Percentiles rank a stretch among this genome's conserved stretches.
Conservation (phyloP, 257 asterid species). For the Solanum bulbocastanum region DNA sequence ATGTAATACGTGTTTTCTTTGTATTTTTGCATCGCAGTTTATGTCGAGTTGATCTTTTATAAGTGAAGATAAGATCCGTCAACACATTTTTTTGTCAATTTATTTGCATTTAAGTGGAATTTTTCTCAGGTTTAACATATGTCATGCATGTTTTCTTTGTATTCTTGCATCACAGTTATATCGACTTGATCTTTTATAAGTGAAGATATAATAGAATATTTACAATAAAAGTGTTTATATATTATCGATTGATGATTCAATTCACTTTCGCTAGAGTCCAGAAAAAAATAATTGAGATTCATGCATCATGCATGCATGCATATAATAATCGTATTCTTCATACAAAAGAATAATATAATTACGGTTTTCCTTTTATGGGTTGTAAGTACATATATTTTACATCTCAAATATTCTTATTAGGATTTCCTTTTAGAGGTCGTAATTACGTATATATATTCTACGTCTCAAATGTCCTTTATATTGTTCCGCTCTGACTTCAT, state of each 20-base stretch:
- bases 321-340: neutral
- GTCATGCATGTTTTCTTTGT: neutral
- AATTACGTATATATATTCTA: neutral
- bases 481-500: neutral
- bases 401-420: neutral
- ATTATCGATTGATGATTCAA: neutral
- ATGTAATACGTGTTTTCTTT: neutral
- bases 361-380: neutral
- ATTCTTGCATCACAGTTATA: neutral
- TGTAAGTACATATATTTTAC: accelerated
- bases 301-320: neutral
- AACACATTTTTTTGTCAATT: neutral
- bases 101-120: neutral
- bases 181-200: neutral
- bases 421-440: neutral
- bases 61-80: too few relatives aligned
- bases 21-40: neutral
- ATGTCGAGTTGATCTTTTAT: neutral
- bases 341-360: neutral
- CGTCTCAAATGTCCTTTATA: neutral
- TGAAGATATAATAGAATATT: neutral
- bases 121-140: neutral
- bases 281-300: neutral
- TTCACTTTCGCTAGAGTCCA: neutral
- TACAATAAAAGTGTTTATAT: neutral